Evolutionary conservation across 1,284 basidiomycete genomes (phyloP).

Genomic region (Rhizopogon hawkerae): DNA sequence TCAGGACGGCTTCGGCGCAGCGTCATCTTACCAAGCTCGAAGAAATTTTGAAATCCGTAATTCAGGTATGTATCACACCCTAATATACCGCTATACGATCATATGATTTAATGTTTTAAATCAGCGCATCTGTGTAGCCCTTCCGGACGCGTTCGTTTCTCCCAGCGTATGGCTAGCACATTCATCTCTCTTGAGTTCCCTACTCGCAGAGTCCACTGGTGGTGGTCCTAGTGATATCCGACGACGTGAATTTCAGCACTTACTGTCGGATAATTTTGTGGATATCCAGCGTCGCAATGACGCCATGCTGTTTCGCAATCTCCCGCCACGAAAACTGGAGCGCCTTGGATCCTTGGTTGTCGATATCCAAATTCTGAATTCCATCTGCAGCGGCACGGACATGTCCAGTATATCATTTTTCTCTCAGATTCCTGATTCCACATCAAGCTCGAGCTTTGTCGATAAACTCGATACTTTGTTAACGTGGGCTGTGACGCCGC

Average conservation of each 20-base stretch:
- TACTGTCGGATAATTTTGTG: conserved; percentile 40
- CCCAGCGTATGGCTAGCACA: conserved; percentile 59
- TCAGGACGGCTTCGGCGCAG: conserved; percentile 31
- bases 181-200: conserved; percentile 36
- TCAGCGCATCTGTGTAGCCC: conserved; percentile 54
- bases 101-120: conserved; percentile 6
- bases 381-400: conserved; percentile 64
- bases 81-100: not conserved
- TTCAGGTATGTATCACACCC: conserved; percentile 44
- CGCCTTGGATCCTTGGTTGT: conserved; percentile 56
- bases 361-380: conserved; percentile 78
- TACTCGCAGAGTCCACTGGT: conserved; percentile 35
- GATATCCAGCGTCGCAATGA: conserved; percentile 67
- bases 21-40: conserved; percentile 53
- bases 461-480: conserved; percentile 74
- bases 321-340: conserved; percentile 51
- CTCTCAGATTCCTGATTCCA: conserved; percentile 29
- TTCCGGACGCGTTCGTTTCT: conserved; percentile 68
- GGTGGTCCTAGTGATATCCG: conserved; percentile 27
- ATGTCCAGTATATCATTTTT: conserved; percentile 61
- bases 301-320: conserved; percentile 65
- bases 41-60: conserved; percentile 41
- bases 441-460: conserved; percentile 42
- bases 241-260: conserved; percentile 34
- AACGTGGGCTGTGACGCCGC: conserved; percentile 79